Base-by-base conservation (phyloP, 2,329 filamentous ascomycete species). In the Verticillium klebahnii region DNA sequence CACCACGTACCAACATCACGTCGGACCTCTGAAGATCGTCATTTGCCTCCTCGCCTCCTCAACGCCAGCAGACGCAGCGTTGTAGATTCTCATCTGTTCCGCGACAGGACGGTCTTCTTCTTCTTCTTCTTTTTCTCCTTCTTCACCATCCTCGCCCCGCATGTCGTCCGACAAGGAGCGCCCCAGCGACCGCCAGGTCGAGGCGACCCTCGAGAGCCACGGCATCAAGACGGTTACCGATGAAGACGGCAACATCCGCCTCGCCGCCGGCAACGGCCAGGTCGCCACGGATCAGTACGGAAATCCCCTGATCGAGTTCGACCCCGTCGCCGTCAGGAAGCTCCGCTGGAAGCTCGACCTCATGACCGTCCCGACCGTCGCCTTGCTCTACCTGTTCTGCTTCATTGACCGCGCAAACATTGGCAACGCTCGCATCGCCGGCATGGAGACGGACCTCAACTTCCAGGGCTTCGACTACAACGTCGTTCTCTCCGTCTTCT, bases 391-490 rank as follows among this genome's bases (percentile, higher is more conserved):
- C 67, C 79, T 91, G 0, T 90, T 91, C 68, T 90, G 88, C 74
- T 91, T 90, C 73, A 90, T 91, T 65, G 89, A 91, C 67, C 81
- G 89, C n/a, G 86, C 88, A 29, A 91, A 91, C 64, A 88, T 92
- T 40, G 89, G 88, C 87, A 91, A 91, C 71, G 88, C 88, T 2
- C 82, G 81, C 64, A 76, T 91, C 19, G 88, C 87, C 3, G 87
- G 87, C 0, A 76, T 91, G 23, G 85, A 89, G 61, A 78, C 76
- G 37, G 88, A 90, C 59, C 80, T 92, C 1, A 70, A 76, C 0
- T 73, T 92, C 61, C 73, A 70, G 14, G 82, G 82, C 31, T 86
- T 89, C 69, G 88, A 90, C 69, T 92, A 91, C 77, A 92, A 92
- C 69, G 74, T 75, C 31, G 78, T 91, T 2, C 79, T 92, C 3